These are phyloP conservation scores for Canariomyces notabilis DNA, from an alignment of 2,329 filamentous ascomycete species.

Conservation along the genomic window DNA sequence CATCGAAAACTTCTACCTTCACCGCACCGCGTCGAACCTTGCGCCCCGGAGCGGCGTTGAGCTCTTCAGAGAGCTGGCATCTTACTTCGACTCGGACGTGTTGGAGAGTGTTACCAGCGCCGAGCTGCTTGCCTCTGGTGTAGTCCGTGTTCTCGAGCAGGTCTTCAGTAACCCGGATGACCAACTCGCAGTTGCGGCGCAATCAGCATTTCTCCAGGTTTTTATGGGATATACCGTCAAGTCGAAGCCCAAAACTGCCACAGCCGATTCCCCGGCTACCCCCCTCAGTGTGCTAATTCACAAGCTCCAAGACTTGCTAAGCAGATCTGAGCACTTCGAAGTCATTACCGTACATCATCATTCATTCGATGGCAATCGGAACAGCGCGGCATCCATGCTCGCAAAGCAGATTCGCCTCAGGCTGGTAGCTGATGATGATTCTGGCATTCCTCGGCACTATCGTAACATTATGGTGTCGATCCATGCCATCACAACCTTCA, in stretches of 20 bases:
- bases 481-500: conserved; percentile 96
- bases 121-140: conserved; percentile 82
- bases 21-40: conserved; percentile 43
- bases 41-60: conserved; percentile 50
- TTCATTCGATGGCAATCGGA: conserved; percentile 81
- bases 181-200: conserved; percentile 58
- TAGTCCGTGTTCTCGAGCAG: conserved; percentile 77
- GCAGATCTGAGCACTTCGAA: conserved; percentile 95
- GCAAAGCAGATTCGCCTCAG: conserved; percentile 91
- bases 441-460: conserved; percentile 81
- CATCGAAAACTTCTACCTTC: conserved; percentile 66
- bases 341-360: conserved; percentile 94
- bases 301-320: conserved; percentile 93
- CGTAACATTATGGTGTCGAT: conserved; percentile 97
- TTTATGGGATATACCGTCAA: conserved; percentile 79
- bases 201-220: conserved; percentile 79
- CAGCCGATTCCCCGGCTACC: conserved; percentile 65
- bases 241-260: conserved; percentile 59
- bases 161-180: conserved; percentile 72
- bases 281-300: conserved; percentile 87
- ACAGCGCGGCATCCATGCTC: conserved; percentile 90
- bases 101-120: conserved; percentile 93
- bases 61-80: conserved; percentile 70
- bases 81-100: conserved; percentile 83
- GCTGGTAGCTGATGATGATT: conserved; percentile 82